Evolutionary conservation across 768 basidiomycete genomes (phyloP).

Genomic region (Boletus fagicola): DNA sequence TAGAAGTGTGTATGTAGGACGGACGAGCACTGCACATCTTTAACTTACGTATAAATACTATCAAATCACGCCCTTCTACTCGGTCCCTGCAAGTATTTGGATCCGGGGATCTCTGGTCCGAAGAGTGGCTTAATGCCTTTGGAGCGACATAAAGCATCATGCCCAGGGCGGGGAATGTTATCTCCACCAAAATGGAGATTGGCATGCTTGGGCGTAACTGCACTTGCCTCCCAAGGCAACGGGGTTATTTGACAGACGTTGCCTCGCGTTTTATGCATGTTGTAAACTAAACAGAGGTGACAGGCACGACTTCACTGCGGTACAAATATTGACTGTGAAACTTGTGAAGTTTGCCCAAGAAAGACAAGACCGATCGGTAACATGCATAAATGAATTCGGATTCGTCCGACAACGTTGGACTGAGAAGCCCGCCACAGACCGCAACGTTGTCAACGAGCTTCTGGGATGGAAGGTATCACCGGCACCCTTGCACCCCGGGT

Average conservation of each 20-base stretch:
- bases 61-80: background rate
- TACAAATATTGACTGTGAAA: background rate
- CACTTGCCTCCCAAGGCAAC: background rate
- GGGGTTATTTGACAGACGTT: background rate
- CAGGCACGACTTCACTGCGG: background rate
- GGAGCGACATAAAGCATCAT: background rate
- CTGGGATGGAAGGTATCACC: background rate
- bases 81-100: background rate
- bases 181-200: constrained; percentile 3
- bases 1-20: background rate
- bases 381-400: too few relatives aligned
- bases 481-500: constrained; percentile 6
- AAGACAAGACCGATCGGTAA: background rate
- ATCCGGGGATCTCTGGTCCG: background rate
- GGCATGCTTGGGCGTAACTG: constrained; percentile 7
- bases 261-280: constrained; percentile 17
- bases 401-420: background rate
- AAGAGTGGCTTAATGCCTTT: background rate
- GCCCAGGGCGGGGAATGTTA: background rate
- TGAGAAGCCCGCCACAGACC: background rate
- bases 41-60: constrained; percentile 2
- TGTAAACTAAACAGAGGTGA: constrained; percentile 4
- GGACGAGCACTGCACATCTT: constrained; percentile 5
- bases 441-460: background rate
- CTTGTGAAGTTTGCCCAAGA: background rate